A percentile compares a stretch with the other conserved stretches of the same genome.
Conservation (phyloP, 2,329 filamentous ascomycete species). For the Exserohilum turcica region DNA sequence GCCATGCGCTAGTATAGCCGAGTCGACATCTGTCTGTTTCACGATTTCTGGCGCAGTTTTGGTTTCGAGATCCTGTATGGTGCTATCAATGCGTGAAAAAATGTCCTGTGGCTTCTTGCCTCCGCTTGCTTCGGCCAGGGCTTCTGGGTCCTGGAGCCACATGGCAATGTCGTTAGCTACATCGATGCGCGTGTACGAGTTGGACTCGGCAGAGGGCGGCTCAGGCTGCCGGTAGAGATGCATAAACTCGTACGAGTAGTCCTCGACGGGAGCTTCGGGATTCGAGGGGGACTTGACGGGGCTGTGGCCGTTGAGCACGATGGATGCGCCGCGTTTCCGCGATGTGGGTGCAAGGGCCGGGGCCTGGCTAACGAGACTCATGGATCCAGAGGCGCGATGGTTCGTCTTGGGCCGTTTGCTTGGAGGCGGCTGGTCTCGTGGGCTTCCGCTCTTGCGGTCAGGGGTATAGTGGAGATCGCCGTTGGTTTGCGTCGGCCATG, state of each 20-base stretch:
- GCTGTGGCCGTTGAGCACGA: slow-evolving; percentile 67
- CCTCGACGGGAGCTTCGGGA: slow-evolving; percentile 67
- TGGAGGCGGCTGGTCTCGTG: slow-evolving; percentile 63
- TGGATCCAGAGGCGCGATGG: slow-evolving; percentile 78
- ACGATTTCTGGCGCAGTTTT: slow-evolving; percentile 57
- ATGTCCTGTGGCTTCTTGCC: slow-evolving; percentile 68
- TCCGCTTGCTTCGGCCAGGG: slow-evolving; percentile 70
- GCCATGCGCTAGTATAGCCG: slow-evolving; percentile 56
- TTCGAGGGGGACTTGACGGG: slow-evolving; percentile 77
- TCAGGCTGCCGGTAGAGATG: slow-evolving; percentile 71
- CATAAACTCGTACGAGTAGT: slow-evolving; percentile 77
- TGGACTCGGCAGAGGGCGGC: slow-evolving; percentile 65
- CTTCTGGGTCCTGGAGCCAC: slow-evolving; percentile 78
- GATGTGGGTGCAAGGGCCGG: slow-evolving; percentile 67
- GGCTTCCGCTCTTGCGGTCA: slow-evolving; percentile 57
- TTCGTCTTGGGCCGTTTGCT: slow-evolving; percentile 81
- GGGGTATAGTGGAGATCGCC: slow-evolving; percentile 58
- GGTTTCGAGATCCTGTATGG: slow-evolving; percentile 59
- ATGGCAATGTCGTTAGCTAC: slow-evolving; percentile 75
- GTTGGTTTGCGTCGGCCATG: slow-evolving; percentile 62
- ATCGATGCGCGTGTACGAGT: slow-evolving; percentile 76
- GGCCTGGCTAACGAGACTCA: slow-evolving; percentile 70
- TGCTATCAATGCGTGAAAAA: slow-evolving; percentile 66
- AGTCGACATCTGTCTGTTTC: slow-evolving; percentile 59
- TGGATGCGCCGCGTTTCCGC: slow-evolving; percentile 66